Conservation (phyloP, 345 rosid genomes). For the Clarkia xantiana region DNA sequence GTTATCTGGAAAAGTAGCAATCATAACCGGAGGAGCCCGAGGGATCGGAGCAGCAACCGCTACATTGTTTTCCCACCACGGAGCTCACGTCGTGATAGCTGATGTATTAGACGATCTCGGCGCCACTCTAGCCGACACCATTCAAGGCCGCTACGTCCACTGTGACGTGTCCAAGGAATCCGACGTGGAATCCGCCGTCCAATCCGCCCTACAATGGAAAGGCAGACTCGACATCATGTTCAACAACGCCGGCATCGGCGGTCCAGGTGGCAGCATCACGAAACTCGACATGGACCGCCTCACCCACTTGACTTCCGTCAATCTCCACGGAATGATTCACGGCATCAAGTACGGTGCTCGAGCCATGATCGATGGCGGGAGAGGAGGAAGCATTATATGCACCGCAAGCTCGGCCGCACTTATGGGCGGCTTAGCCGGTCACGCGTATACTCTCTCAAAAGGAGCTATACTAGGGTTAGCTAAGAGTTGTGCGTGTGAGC, state of each 20-base stretch:
- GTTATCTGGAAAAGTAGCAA: constrained; percentile 49
- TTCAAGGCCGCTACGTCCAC: constrained; percentile 53
- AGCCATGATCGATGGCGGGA: constrained; percentile 46
- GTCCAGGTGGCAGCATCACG: constrained; percentile 44
- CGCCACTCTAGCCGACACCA: constrained; percentile 27
- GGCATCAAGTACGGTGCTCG: constrained; percentile 69
- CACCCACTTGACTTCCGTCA: constrained; percentile 32
- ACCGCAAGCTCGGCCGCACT: constrained; percentile 64
- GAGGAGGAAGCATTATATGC: constrained; percentile 61
- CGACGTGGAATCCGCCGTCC: constrained; percentile 45
- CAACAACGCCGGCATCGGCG: constrained; percentile 36
- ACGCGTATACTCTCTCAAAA: constrained; percentile 53
- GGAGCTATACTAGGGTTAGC: constrained; percentile 50
- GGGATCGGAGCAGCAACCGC: constrained; percentile 86
- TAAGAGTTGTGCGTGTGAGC: constrained; percentile 55
- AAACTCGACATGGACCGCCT: constrained; percentile 32
- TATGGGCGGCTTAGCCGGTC: constrained; percentile 73
- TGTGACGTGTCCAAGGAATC: constrained; percentile 58
- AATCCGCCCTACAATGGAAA: constrained; percentile 46
- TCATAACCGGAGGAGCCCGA: constrained; percentile 77
- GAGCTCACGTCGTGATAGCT: constrained; percentile 54
- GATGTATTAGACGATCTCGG: constrained; percentile 63
- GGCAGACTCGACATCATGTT: constrained; percentile 36
- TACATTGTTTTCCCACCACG: constrained; percentile 43
- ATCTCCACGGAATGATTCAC: constrained; percentile 48